Evolutionary conservation across 352 stramenopile genomes (phyloP), one percentile per base, ranked within the genome.

Genomic region (Globisporangium splendens): DNA sequence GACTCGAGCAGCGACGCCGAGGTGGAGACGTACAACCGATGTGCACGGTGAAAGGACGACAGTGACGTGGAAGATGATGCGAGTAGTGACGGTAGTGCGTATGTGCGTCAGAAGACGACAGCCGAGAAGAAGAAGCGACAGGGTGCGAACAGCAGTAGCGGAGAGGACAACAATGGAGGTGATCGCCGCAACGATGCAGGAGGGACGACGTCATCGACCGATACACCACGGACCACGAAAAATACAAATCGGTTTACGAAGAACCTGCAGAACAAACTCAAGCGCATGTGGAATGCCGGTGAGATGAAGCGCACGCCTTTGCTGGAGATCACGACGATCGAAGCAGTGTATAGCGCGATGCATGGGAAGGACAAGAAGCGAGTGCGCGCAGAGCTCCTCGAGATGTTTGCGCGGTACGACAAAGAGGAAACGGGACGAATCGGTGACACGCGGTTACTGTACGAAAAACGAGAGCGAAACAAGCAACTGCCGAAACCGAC

Each of bases 321-420:
- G 53, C 53, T 89, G 12, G 73, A 83, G 17, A 63, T 68, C 20
- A 38, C 46, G 0, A 59, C 80, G n/a, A 72, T 89, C 10, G 70
- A 84, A 47, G 59, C 65, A 5, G 74, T 89, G 14, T 62, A 87
- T 51, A 82, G 74, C 35, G 74, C 70, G 6, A 73, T 83, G 62
- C 64, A 72, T 28, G 77, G 75, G 7, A 68, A 77, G 43, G 68
- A 72, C 24, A 71, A 73, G 20, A 76, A 78, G 42, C 59, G 54
- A 2, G 72, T 66, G 17, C 73, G 77, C 20, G 50, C 70, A 4
- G 62, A 81, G 47, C 72, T 85, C 41, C 62, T 75, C 10, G 56
- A 73, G 42, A 59, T 80, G 24, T 88, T 91, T 58, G 63, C 73
- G 14, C 69, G 70, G 51, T 85, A 85, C 61, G 79, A 89, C 60